These are phyloP conservation scores for Hymenoscyphus repandus DNA, from an alignment of 2,329 filamentous ascomycete genomes.

Conservation along the genomic window DNA sequence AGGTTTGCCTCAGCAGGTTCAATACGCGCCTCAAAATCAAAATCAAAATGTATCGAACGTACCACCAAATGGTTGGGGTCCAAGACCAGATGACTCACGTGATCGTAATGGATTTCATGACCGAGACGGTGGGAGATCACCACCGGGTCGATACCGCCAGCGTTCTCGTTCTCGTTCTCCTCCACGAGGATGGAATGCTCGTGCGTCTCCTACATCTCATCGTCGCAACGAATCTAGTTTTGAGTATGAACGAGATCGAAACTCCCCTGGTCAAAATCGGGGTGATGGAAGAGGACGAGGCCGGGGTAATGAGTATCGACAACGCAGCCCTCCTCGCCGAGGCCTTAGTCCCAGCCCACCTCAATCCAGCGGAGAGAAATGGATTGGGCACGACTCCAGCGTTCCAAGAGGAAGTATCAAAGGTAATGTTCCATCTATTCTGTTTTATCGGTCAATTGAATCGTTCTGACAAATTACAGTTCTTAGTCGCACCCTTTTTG, in stretches of 20 bases:
- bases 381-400: slow-evolving; percentile 71
- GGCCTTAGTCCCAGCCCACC: slow-evolving; percentile 57
- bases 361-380: slow-evolving; percentile 54
- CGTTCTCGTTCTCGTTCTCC: slow-evolving; percentile 78
- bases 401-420: slow-evolving; percentile 78
- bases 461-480: slow-evolving; percentile 44
- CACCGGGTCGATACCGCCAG: slow-evolving; percentile 43
- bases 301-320: slow-evolving; percentile 68
- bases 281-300: slow-evolving; percentile 46
- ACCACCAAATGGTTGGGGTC: slow-evolving; percentile 38
- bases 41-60: slow-evolving; percentile 30
- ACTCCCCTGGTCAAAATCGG: slow-evolving; percentile 58
- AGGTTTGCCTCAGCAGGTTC: slow-evolving; percentile 25
- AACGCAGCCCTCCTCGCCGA: slow-evolving; percentile 75
- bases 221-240: slow-evolving; percentile 49
- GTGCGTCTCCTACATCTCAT: slow-evolving; percentile 45
- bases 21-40: slow-evolving; percentile 22
- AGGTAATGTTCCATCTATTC: slow-evolving; percentile 36
- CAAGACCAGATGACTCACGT: slow-evolving; percentile 41
- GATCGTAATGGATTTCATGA: slow-evolving; percentile 52
- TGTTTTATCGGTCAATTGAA: neutral
- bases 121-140: slow-evolving; percentile 50
- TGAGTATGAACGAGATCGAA: slow-evolving; percentile 67
- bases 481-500: slow-evolving; percentile 89
- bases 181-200: slow-evolving; percentile 64